Evolutionary conservation across 2,329 filamentous ascomycete genomes (phyloP).

Genomic region (Pseudogymnoascus sp.): DNA sequence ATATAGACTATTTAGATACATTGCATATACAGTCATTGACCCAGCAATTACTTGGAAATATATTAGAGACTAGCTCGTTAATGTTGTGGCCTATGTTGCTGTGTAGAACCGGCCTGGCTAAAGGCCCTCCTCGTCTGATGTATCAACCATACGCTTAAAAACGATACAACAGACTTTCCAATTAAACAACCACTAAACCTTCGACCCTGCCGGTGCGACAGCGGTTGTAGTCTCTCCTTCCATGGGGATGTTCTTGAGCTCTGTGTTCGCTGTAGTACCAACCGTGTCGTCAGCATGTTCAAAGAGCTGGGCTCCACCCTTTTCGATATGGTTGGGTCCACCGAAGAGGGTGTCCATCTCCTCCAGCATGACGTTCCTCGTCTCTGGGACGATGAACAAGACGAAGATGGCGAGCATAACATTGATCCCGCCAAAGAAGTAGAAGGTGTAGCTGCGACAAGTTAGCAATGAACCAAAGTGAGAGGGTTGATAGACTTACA

Average conservation of each 20-base stretch:
- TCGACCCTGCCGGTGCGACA: not conserved
- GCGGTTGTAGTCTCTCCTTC: not conserved
- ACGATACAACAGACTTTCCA: not conserved
- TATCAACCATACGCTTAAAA: not conserved
- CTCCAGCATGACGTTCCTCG: conserved; percentile 47
- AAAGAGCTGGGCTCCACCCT: conserved; percentile 23
- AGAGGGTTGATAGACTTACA: conserved; percentile 16
- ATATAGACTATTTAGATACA: not conserved
- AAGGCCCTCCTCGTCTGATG: not conserved
- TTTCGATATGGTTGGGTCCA: conserved; percentile 25
- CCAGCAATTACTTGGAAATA: not conserved
- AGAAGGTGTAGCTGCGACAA: conserved; percentile 34
- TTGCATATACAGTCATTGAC: not conserved
- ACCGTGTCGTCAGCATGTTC: conserved; percentile 22
- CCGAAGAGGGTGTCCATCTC: conserved; percentile 50
- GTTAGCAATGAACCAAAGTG: not conserved
- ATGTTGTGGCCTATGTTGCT: not conserved
- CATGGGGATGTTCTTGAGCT: not conserved
- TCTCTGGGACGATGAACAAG: conserved; percentile 47
- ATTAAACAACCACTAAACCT: not conserved
- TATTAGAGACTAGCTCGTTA: not conserved
- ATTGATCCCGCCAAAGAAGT: conserved; percentile 49
- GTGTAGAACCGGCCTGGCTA: not conserved
- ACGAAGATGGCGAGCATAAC: conserved; percentile 42
- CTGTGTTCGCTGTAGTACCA: not conserved